phyloP scores from a whole-genome alignment of 2,329 filamentous ascomycete genomes.

The Trichoderma koningiopsis region DNA sequence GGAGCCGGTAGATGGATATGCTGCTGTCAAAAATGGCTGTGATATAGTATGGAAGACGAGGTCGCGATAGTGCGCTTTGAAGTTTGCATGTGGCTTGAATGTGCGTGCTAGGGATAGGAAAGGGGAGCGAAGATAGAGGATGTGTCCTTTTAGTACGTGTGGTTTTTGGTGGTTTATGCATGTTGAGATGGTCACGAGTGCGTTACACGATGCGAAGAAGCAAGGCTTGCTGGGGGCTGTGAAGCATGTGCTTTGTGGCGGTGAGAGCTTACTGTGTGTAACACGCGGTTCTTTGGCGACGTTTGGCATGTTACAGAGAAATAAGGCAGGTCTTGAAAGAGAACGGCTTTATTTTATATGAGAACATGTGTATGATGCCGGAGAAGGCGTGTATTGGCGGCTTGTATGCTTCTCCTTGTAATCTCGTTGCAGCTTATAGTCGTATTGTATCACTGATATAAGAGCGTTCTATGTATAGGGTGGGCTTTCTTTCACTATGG shows the following conservation, averaged over 20 bases:
- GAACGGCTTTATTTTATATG: too few relatives aligned
- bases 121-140: neutral
- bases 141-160: neutral
- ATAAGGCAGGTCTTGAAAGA: neutral
- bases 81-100: constrained; percentile 4
- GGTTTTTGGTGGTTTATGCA: neutral
- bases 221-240: neutral
- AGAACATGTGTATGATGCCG: too few relatives aligned
- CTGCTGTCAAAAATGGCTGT: neutral
- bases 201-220: constrained; percentile 5
- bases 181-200: constrained; percentile 8
- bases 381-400: too few relatives aligned
- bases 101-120: neutral
- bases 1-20: neutral
- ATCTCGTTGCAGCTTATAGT: too few relatives aligned
- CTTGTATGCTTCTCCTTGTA: too few relatives aligned
- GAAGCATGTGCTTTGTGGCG: neutral
- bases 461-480: too few relatives aligned
- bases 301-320: neutral
- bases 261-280: neutral
- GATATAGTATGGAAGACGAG: neutral
- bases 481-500: too few relatives aligned
- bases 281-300: neutral
- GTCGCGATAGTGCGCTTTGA: neutral
- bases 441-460: too few relatives aligned